phyloP scores from a whole-genome alignment of 306 rosid genomes.

The Quercus gilva region DNA sequence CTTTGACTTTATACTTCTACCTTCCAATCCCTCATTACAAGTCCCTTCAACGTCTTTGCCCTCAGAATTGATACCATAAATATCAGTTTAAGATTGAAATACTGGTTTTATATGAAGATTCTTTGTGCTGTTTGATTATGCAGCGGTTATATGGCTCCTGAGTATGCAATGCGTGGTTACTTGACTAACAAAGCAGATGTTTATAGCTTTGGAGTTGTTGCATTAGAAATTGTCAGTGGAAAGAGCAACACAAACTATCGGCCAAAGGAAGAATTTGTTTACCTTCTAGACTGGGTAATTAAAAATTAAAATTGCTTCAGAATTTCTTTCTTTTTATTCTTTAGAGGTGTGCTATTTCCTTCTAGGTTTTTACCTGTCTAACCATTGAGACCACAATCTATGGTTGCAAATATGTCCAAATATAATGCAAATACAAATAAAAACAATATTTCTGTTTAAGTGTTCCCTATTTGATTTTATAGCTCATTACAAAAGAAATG shows the following conservation, averaged over 20 bases:
- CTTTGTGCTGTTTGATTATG: slow-evolving; percentile 14
- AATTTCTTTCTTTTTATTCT: slow-evolving; percentile 12
- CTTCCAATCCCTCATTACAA: not conserved
- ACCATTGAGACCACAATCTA: not conserved
- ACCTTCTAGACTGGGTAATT: slow-evolving; percentile 95
- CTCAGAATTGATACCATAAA: not conserved
- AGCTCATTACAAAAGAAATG: not conserved
- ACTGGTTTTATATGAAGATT: not conserved
- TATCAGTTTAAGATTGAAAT: not conserved
- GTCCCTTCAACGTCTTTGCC: not conserved
- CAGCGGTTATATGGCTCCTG: slow-evolving; percentile 99
- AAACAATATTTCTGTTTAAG: not conserved
- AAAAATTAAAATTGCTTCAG: slow-evolving; percentile 19
- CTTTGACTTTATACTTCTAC: not conserved
- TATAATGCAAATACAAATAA: not conserved
- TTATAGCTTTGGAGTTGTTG: slow-evolving; percentile 93
- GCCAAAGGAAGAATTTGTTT: slow-evolving; percentile 80
- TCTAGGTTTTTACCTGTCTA: not conserved
- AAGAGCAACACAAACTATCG: slow-evolving; percentile 90
- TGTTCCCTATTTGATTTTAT: not conserved
- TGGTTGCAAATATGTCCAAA: not conserved
- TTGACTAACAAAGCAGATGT: slow-evolving; percentile 83
- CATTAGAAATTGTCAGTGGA: slow-evolving; percentile 80
- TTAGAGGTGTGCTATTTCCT: not conserved
- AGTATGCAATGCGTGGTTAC: slow-evolving; percentile 95